A percentile compares a stretch with the other conserved stretches of the same genome.
phyloP scores from a whole-genome alignment of 345 rosid species.

The Schrenkiella parvula region DNA sequence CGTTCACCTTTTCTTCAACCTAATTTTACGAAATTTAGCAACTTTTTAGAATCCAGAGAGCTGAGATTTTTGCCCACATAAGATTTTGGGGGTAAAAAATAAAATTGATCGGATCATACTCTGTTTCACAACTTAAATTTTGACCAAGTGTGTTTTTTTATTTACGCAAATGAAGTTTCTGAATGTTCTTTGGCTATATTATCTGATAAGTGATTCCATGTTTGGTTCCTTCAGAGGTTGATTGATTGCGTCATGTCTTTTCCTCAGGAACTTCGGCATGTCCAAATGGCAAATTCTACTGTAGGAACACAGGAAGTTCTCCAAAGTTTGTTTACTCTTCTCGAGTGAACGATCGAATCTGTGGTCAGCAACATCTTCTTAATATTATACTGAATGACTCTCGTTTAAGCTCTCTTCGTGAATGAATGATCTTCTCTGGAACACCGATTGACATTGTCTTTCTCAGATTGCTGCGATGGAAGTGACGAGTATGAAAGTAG shows the following conservation, averaged over 20 bases:
- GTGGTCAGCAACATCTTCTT: slow-evolving; percentile 27
- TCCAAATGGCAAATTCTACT: slow-evolving; percentile 34
- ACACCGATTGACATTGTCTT: neutral
- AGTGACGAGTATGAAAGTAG: slow-evolving; percentile 34
- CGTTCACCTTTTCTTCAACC: neutral
- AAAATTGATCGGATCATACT: neutral
- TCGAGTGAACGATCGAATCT: slow-evolving; percentile 35
- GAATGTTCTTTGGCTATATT: too few species aligned
- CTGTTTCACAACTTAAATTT: neutral
- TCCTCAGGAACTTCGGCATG: slow-evolving; percentile 58
- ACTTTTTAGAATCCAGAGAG: neutral
- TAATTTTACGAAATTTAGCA: neutral
- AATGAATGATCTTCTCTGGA: neutral
- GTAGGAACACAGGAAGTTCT: slow-evolving; percentile 32
- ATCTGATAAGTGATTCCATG: neutral
- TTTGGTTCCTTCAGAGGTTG: neutral
- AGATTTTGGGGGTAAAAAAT: neutral
- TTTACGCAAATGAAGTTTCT: neutral
- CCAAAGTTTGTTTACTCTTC: slow-evolving; percentile 37
- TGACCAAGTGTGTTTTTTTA: neutral
- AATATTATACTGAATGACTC: neutral
- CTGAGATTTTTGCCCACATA: neutral
- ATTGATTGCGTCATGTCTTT: neutral
- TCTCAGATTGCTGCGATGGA: slow-evolving; percentile 39
- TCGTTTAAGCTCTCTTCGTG: neutral